A percentile compares a stretch with the other conserved stretches of the same genome.
These are phyloP conservation scores for Phalaenopsis aphrodite DNA, from an alignment of 106 monocot species.

Conservation along the genomic window DNA sequence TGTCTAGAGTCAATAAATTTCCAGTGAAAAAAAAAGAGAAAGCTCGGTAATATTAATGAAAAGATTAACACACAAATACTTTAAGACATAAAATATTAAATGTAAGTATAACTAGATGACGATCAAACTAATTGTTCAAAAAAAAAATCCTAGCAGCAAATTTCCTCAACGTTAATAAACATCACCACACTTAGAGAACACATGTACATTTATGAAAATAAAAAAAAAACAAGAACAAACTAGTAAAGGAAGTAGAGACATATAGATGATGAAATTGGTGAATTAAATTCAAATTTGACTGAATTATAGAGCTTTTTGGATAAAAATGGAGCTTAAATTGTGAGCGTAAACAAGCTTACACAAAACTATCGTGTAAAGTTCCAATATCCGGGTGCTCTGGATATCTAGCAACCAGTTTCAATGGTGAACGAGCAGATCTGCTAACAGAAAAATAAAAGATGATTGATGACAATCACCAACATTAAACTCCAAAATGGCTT, in stretches of 20 bases:
- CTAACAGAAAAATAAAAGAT: not conserved
- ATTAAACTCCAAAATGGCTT: slow-evolving; percentile 2
- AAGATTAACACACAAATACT: not conserved
- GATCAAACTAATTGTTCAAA: not conserved
- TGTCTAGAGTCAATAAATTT: not conserved
- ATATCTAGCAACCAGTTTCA: slow-evolving; percentile 53
- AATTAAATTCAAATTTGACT: not conserved
- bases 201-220: not conserved
- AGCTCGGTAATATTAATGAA: not conserved
- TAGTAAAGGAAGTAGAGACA: not conserved
- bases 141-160: not conserved
- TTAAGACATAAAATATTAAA: not conserved
- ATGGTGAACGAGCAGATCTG: slow-evolving; percentile 77
- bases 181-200: not conserved
- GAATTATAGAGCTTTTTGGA: not conserved
- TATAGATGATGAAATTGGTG: not conserved
- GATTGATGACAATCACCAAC: not conserved
- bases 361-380: slow-evolving; percentile 97
- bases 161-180: not conserved
- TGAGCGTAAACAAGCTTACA: slow-evolving; percentile 36
- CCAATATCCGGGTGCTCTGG: slow-evolving; percentile 58
- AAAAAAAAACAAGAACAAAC: not conserved
- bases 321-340: slow-evolving; percentile 8
- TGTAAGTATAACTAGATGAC: not conserved
- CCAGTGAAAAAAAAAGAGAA: not conserved